phyloP scores from a whole-genome alignment of 2,329 filamentous ascomycete genomes.

The Fusarium redolens region DNA sequence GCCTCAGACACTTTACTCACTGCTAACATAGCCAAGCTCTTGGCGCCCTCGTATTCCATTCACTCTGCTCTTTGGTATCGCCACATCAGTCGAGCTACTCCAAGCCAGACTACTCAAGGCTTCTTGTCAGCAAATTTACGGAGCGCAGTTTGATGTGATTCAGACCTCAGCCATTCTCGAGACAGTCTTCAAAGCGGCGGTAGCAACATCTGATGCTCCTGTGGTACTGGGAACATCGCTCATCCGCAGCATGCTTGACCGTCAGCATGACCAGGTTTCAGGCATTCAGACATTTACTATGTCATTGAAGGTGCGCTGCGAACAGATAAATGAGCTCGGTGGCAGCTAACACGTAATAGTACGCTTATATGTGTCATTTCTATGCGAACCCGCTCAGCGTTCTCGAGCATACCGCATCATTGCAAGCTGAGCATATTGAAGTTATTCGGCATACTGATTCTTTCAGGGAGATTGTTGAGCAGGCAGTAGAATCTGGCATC shows the following conservation, averaged over 20 bases:
- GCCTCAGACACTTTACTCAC: neutral
- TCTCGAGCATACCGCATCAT: constrained; percentile 57
- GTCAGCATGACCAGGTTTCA: constrained; percentile 81
- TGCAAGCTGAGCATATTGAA: constrained; percentile 73
- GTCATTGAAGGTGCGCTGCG: constrained; percentile 69
- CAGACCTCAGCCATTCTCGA: constrained; percentile 79
- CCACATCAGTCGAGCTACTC: constrained; percentile 83
- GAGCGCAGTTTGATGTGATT: constrained; percentile 81
- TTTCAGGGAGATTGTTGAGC: constrained; percentile 69
- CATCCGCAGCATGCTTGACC: constrained; percentile 71
- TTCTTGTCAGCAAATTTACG: constrained; percentile 74
- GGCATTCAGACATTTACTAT: constrained; percentile 79
- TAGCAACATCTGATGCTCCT: constrained; percentile 66
- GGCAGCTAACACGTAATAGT: constrained; percentile 58
- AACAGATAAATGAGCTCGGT: neutral
- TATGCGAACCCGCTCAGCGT: constrained; percentile 81
- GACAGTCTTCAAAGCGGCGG: constrained; percentile 73
- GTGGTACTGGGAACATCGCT: constrained; percentile 74
- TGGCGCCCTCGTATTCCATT: constrained; percentile 84
- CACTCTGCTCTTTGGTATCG: constrained; percentile 80
- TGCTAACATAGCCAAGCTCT: constrained; percentile 54
- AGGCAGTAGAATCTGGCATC: constrained; percentile 56
- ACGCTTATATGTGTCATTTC: constrained; percentile 88
- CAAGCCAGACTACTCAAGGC: constrained; percentile 78
- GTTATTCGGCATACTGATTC: constrained; percentile 76